Evolutionary conservation across 768 basidiomycete species (phyloP), one percentile per base, ranked within the genome.

Genomic region (Naematelia encephala): DNA sequence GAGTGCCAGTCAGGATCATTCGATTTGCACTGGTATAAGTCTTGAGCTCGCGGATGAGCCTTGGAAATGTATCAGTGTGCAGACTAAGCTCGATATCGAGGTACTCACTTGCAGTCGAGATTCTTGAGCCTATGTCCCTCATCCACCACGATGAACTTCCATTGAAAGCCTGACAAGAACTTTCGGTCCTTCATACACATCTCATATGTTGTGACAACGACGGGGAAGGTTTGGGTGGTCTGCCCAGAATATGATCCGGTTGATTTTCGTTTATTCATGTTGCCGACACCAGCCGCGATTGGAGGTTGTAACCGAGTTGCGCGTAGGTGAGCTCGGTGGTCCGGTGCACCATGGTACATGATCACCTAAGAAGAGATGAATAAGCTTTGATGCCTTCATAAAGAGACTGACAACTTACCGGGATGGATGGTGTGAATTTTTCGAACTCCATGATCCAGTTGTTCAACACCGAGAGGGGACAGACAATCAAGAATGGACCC

Each of bases 1-100:
- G 96, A 16, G 96, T 99, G 27, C 96, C 96, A 0, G 93, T 98
- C 61, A 99, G 78, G 58, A 99, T 88, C 84, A 97, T 88, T 48
- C 96, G 81, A 43, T 91, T 90, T 0, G 88, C 90, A 54, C 86
- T 86, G 1, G 80, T 79, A 72, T 91, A 92, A 68, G 85, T 84
- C 79, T 92, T 93, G 66, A 99, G 87, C 76, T 94, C 91, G 58
- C 82, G 82, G 78, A 97, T 89, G 14, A 97, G 83, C 51, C 80
- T 80, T 30, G 0, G 12, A 22, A 34, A 25, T 60, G n/a, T n/a
- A n/a, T n/a, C 46, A 60, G 59, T 46, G 25, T 4, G 13, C 21
- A 16, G 14, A 25, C 50, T 25, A 45, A 44, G 8, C 48, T 64
- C 27, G 54, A 52, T 39, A 61, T 49, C 8, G 8, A 39, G 34